Conservation (phyloP, 2,329 filamentous ascomycete species). For the Fusarium keratoplasticum region DNA sequence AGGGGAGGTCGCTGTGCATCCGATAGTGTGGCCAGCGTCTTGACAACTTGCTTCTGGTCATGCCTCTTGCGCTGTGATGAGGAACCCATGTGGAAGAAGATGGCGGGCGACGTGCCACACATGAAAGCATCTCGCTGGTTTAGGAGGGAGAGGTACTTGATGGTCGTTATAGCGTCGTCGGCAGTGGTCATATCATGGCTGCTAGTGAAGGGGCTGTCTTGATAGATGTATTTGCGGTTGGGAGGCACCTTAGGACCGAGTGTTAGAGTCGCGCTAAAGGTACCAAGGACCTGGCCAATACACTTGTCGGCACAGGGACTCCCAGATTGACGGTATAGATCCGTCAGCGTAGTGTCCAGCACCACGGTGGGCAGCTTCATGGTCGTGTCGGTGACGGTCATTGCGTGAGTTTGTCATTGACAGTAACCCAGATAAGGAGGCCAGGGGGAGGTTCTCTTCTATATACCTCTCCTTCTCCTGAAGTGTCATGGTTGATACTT, state of each 20-base stretch:
- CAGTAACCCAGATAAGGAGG: neutral
- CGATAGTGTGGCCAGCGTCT: constrained; percentile 46
- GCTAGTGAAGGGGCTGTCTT: constrained; percentile 49
- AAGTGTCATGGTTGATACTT: neutral
- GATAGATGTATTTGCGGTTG: constrained; percentile 53
- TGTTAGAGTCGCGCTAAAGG: constrained; percentile 41
- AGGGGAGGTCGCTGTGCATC: constrained; percentile 46
- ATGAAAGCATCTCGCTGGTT: constrained; percentile 53
- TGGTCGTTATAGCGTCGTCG: constrained; percentile 37
- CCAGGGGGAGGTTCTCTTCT: neutral
- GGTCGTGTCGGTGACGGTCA: constrained; percentile 3
- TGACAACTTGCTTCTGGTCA: constrained; percentile 45
- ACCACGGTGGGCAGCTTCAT: constrained; percentile 45
- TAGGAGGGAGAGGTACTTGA: constrained; percentile 52
- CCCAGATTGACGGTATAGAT: constrained; percentile 48
- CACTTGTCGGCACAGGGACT: constrained; percentile 35
- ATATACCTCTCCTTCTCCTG: neutral
- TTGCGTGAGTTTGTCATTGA: neutral
- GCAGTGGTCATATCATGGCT: constrained; percentile 9
- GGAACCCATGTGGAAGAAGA: constrained; percentile 48
- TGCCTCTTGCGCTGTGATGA: constrained; percentile 36
- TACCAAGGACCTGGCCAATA: constrained; percentile 48
- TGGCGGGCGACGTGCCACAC: constrained; percentile 35
- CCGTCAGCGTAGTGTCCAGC: constrained; percentile 50
- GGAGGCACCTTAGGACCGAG: constrained; percentile 46